Percentiles rank a stretch among this genome's conserved stretches.
Conservation (phyloP, 1,284 basidiomycete species). For the Cryptococcus floricola region DNA sequence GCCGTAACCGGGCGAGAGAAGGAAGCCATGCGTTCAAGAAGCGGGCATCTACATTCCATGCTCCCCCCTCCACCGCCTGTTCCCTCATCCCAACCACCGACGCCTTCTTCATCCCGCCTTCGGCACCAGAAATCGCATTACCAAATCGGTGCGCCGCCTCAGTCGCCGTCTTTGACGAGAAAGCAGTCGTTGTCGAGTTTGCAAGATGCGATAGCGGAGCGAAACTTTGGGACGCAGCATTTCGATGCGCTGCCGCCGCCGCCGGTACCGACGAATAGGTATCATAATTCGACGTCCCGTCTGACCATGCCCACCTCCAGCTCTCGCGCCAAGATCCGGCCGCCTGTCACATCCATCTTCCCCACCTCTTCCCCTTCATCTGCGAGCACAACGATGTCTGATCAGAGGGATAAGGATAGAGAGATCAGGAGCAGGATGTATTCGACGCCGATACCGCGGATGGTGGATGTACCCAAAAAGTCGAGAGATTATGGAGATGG, state of each 20-base stretch:
- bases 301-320: slow-evolving; percentile 72
- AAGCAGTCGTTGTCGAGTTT: slow-evolving; percentile 43
- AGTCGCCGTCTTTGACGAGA: slow-evolving; percentile 22
- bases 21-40: slow-evolving; percentile 16
- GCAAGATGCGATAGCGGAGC: slow-evolving; percentile 26
- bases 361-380: slow-evolving; percentile 27
- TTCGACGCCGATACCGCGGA: slow-evolving; percentile 43
- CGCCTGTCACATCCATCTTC: slow-evolving; percentile 69
- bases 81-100: slow-evolving; percentile 11
- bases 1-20: slow-evolving; percentile 13
- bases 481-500: slow-evolving; percentile 78
- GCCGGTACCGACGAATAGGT: slow-evolving; percentile 3
- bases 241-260: background rate
- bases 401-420: slow-evolving; percentile 18
- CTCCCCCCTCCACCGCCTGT: slow-evolving; percentile 12
- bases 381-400: background rate
- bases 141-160: slow-evolving; percentile 31
- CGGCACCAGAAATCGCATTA: slow-evolving; percentile 45
- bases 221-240: background rate
- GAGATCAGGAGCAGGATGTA: slow-evolving; percentile 41
- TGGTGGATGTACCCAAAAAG: slow-evolving; percentile 69
- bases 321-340: slow-evolving; percentile 64
- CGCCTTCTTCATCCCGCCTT: slow-evolving; percentile 29
- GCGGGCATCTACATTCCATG: slow-evolving; percentile 12
- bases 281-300: slow-evolving; percentile 47